Conservation (phyloP, 192 early-diverging fungal genomes). For the Umbelopsis vinacea region DNA sequence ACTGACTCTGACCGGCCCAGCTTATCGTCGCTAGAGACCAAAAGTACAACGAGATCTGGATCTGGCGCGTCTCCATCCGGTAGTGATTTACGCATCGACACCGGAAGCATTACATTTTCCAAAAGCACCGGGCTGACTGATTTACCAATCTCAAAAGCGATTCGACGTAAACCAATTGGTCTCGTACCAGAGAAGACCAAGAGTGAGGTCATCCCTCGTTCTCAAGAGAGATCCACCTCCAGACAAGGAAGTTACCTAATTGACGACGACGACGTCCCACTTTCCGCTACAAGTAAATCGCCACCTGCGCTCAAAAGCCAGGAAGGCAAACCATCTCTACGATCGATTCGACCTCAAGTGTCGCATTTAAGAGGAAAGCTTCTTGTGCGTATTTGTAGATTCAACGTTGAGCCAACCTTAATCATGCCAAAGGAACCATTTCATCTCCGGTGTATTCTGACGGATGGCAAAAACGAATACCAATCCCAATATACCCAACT, state of each 20-base stretch:
- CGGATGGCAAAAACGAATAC: conserved; percentile 19
- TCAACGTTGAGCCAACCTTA: conserved; percentile 10
- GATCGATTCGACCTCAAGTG: background rate
- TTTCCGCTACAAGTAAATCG: background rate
- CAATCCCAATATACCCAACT: conserved; percentile 20
- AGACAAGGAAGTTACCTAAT: background rate
- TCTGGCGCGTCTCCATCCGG: background rate
- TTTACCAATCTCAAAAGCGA: background rate
- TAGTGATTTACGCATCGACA: background rate
- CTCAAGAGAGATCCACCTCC: background rate
- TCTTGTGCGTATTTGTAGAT: conserved; percentile 8
- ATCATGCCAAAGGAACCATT: conserved; percentile 13
- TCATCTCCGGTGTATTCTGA: conserved; percentile 10
- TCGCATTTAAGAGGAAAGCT: conserved; percentile 11
- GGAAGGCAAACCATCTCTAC: background rate
- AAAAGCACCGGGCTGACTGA: conserved; percentile 1
- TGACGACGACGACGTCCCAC: conserved; percentile 8
- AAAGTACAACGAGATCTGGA: too few species aligned
- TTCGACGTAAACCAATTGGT: conserved; percentile 8
- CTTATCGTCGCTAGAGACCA: background rate
- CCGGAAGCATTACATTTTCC: background rate
- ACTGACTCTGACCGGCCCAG: background rate
- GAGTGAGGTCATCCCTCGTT: background rate
- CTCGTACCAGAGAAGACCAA: conserved; percentile 15
- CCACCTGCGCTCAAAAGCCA: background rate